Evolutionary conservation across 352 stramenopile species (phyloP), one percentile per base, ranked within the genome.

Genomic region (Globisporangium echinulatum): DNA sequence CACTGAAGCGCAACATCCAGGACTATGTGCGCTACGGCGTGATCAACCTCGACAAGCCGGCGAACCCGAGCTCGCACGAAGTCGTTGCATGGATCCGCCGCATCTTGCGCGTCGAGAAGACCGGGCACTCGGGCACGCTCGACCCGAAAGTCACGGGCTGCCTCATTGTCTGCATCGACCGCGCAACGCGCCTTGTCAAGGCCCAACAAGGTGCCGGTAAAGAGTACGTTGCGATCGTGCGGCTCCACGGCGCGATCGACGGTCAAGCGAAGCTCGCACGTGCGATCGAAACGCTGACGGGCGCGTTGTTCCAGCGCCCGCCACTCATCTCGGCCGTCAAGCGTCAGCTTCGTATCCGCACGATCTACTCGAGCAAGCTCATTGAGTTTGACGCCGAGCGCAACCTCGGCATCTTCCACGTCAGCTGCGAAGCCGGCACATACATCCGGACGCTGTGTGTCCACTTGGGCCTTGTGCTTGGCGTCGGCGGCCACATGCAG

Each of bases 1-100:
- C 98, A 49, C 75, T 99, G 39, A 98, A 98, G 68, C 92, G 98
- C 51, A 90, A 90, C 59, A 81, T 99, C n/a, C 75, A 93, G 43
- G 94, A 99, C 67, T 99, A 99, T 72, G 81, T 99, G 36, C 92
- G 88, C 39, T 99, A 99, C 65, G 98, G 97, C 61, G 96, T 99
- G n/a, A 99, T 99, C 69, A 99, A 99, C 79, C 85, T 99, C 33
- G 98, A 99, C 82, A 99, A 99, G 78, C 97, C 98, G 14, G 95
- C 97, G 39, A 99, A 99, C 82, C 98, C 98, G 38, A 98, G 85
- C 52, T 99, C 91, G 37, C 98, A 99, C 74, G 98, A 99, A 76
- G 97, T 99, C 3, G 98, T 99, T 40, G 96, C 94, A 6, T 99
- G 98, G 98, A 99, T 99, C 65, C 98, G 99, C 68, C 94, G 97